Percentiles rank a stretch among this genome's conserved stretches.
Conservation (phyloP, 2,329 filamentous ascomycete species). For the Claviceps pazoutovae region DNA sequence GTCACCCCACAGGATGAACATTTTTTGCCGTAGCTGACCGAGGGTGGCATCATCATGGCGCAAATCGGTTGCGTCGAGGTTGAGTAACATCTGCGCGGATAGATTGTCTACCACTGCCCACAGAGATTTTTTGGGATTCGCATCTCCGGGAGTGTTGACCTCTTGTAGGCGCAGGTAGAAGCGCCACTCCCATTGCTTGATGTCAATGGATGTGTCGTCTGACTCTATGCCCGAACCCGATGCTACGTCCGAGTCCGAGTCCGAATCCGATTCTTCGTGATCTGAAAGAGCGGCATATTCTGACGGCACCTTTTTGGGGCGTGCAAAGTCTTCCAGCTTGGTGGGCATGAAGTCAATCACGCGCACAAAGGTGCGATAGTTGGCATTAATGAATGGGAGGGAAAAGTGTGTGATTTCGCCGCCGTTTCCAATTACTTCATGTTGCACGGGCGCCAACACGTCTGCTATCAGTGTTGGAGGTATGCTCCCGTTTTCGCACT, state of each 20-base stretch:
- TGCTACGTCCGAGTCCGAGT: slow-evolving; percentile 8
- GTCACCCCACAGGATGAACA: slow-evolving; percentile 77
- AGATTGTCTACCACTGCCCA: slow-evolving; percentile 55
- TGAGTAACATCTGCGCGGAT: slow-evolving; percentile 33
- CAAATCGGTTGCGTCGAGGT: slow-evolving; percentile 40
- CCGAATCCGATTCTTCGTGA: slow-evolving; percentile 15
- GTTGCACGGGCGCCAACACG: slow-evolving; percentile 24
- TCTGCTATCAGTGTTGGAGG: slow-evolving; percentile 21
- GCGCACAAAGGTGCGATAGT: slow-evolving; percentile 56
- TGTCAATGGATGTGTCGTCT: slow-evolving; percentile 11
- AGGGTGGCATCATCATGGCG: slow-evolving; percentile 35
- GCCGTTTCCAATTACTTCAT: slow-evolving; percentile 30
- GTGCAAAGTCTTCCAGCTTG: slow-evolving; percentile 56
- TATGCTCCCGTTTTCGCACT: slow-evolving; percentile 29
- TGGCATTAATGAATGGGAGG: slow-evolving; percentile 63
- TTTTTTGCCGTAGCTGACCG: slow-evolving; percentile 45
- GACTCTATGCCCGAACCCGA: slow-evolving; percentile 5
- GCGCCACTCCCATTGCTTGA: slow-evolving; percentile 60
- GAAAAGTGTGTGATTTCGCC: slow-evolving; percentile 18
- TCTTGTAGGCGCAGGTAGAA: slow-evolving; percentile 73
- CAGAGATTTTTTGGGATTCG: slow-evolving; percentile 31
- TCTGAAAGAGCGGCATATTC: slow-evolving; percentile 39
- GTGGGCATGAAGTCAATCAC: slow-evolving; percentile 70
- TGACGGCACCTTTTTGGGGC: slow-evolving; percentile 23
- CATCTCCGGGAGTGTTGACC: slow-evolving; percentile 7